Evolutionary conservation across 2,329 filamentous ascomycete genomes (phyloP).

Genomic region (Xylariaceae sp.): DNA sequence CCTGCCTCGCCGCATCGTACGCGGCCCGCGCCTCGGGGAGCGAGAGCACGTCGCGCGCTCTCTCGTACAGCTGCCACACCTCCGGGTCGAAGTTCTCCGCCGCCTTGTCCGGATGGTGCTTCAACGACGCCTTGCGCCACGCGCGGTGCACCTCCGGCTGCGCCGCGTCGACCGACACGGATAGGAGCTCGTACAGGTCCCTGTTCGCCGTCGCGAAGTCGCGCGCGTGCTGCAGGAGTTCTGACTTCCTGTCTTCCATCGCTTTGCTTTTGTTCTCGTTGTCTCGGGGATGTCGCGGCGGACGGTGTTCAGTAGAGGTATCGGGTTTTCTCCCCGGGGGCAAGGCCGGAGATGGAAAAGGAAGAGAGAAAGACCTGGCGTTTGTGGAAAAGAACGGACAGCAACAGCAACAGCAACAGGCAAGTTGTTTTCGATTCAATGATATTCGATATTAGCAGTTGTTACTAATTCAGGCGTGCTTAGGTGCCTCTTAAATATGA

Average conservation of each 20-base stretch:
- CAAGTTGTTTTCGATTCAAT: no score
- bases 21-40: conserved; percentile 64
- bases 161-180: conserved; percentile 56
- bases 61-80: conserved; percentile 79
- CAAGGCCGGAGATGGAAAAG: no score
- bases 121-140: conserved; percentile 73
- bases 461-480: no score
- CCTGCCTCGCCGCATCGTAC: conserved; percentile 73
- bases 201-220: conserved; percentile 53
- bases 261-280: conserved; percentile 2
- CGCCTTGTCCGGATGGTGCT: conserved; percentile 91
- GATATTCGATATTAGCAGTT: no score
- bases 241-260: conserved; percentile 38
- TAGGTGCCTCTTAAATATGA: no score
- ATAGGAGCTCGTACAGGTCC: conserved; percentile 76
- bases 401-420: no score
- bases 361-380: no score
- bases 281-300: no score
- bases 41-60: conserved; percentile 78
- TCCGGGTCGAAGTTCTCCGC: conserved; percentile 68
- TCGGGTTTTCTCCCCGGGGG: no score
- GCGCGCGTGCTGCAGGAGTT: conserved; percentile 48
- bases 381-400: no score
- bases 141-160: conserved; percentile 75
- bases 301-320: no score